Evolutionary conservation across 2,329 filamentous ascomycete genomes (phyloP), one percentile per base, ranked within the genome.

Genomic region (Coniochaeta sp.): DNA sequence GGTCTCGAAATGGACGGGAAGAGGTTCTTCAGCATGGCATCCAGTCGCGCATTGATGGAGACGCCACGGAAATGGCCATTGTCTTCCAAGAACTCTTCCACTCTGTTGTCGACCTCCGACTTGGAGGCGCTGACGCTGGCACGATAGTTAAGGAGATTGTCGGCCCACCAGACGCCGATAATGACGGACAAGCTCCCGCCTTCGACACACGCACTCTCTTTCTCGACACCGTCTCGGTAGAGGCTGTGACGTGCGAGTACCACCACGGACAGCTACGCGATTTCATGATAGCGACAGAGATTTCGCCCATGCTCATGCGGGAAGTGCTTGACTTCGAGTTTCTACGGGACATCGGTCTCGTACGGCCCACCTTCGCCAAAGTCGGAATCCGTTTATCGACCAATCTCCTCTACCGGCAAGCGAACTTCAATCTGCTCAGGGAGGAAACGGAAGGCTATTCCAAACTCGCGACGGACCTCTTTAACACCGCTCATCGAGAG

Each of bases 381-480:
- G 83, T 94, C 64, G 86, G 87, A 14, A 91, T 96, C 57, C 85
- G 92, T 51, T 91, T 95, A 63, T 88, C 91, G 48, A 99, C 94
- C 7, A 95, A 96, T 61, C 77, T 94, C 4, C 79, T 99, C 1
- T 99, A 99, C 67, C 86, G 91, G 54, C 94, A 97, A 69, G 90
- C 92, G 13, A 97, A 96, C 67, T 97, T 96, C 74, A 99, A 99
- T 62, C 74, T 99, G 7, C 75, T 99, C 18, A 85, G 94, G 42
- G 94, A 99, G 71, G 94, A 99, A 69, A 90, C 90, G 0, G 94
- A 99, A 70, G 94, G 95, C 35, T 99, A 96, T 65, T 91, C 94
- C 0, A 99, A 99, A 67, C 81, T 99, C 46, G 84, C 96, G 54
- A 96, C 92, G 0, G 94, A 99, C 67, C 84, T 97, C 28, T 99